Base-by-base conservation (phyloP, 495 filamentous ascomycete genomes). In the Penicillium riverlandense region DNA sequence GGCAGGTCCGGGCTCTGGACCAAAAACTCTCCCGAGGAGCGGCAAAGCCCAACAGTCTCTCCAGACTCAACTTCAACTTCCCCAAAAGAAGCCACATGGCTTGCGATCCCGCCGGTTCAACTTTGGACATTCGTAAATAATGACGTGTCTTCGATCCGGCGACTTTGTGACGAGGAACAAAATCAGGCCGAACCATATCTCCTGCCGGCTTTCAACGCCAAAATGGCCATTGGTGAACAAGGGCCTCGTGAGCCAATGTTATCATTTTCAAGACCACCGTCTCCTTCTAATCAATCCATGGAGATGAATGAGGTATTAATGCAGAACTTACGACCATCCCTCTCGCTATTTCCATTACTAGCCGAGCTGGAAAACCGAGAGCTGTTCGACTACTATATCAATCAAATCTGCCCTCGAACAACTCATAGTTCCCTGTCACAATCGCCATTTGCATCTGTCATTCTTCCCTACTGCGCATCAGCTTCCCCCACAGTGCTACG, bases 401-500 rank as follows among this genome's bases (percentile, higher is more conserved):
- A 46, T 12, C 44, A 46, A 34, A 40, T 46, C 11, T 46, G 44
- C 29, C 44, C 44, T 34, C 44, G 44, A 12, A 46, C 37, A 39
- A 32, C 34, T 7, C 37, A 35, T 16, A 46, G 16, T 27, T 32
- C 44, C 1, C 2, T 15, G n/a, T 44, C 46, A 10, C 29, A 40
- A 22, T 52, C 49, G 2, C 49, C 49, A 1, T 52, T 52, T 29
- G 41, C 49, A 8, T 48, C 49, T 11, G 45, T 52, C 12, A 41
- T 52, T 30, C 45, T 52, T 10, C 49, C 49, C n/a, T 52, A 44
- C 6, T 22, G 22, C 4, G 22, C 6, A 22, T 22, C 22, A 22
- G 22, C 22, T 6, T 22, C 22, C 0, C 32, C 38, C 4, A 38
- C 29, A 3, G 49, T 48, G 3, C 11, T 52, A 8, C 28, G 34